Base-by-base conservation (phyloP, 2,329 filamentous ascomycete genomes). In the Alternaria triticina region DNA sequence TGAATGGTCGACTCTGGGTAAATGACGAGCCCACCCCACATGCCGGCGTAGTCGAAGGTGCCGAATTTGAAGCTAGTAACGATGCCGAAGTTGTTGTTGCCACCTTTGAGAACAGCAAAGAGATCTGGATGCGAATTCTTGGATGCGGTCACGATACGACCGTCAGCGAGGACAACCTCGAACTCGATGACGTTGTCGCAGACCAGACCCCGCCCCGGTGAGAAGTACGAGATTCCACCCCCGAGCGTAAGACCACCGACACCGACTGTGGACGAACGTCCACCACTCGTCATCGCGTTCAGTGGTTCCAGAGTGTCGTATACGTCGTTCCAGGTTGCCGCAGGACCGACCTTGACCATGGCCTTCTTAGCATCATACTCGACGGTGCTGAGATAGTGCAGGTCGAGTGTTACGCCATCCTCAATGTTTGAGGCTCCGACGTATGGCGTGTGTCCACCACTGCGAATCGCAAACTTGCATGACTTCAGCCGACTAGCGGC, bases 21-120 rank as follows among this genome's bases (percentile, higher is more conserved):
- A 20, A 69, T 46, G 5, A 73, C 66, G 2, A 80, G 74, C 0
- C 80, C 79, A 30, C 78, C 77, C 79, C 79, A 82, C 62, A 77
- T 59, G 5, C 68, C 63, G n/a, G 64, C 25, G 25, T 72, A 69
- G 10, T 64, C 28, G 10, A 76, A 75, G 1, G 72, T 73, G 12
- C 59, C 50, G n/a, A 76, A 70, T 10, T 69, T 66, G 52, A 74
- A 68, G 47, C 55, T 52, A 3, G 79, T 81, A 0, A 80, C 76
- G 51, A 80, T 71, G 1, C 77, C 78, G 47, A 80, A 79, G 58
- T 79, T 77, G 51, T 74, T 75, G 33, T 66, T 68, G 2, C 78
- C 78, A 6, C 78, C 77, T 55, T 77, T 79, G 5, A 80, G 67
- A 2, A 75, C 74, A 3, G 62, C 67, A 36, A 72, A 77, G 9